Base-by-base conservation (phyloP, 2,329 filamentous ascomycete genomes). In the Aspergillus hortae region DNA sequence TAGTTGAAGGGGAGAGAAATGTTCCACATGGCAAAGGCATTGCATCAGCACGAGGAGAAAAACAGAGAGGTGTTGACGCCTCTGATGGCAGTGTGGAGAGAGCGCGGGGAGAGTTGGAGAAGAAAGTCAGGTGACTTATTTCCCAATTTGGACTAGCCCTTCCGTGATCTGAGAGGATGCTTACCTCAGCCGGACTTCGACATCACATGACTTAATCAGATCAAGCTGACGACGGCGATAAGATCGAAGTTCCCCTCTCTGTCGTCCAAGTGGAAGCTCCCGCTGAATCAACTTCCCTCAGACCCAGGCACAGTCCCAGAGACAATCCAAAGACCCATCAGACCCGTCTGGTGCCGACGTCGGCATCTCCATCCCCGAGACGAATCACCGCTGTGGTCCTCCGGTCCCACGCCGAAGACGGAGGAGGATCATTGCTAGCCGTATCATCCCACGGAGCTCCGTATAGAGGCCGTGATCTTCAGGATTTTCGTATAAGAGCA, bases 401-500 rank as follows among this genome's bases (percentile, higher is more conserved):
- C 35, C 49, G 43, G 54, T 55, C 60, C 55, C 56, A 49, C 59
- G 40, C 60, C 62, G 61, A 62, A 57, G 52, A 62, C 59, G 62
- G 63, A 66, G 55, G 52, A 59, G 55, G 52, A 59, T 59, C 53
- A 43, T 56, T 56, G 56, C 51, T 47, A 56, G 44, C 58, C 60
- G 56, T 53, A 60, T 66, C 65, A 68, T 66, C 60, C 61, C 56
- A 66, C 61, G 56, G 45, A 56, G 53, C 47, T 41, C 21, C 15
- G 21, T 45, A 21, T 14, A 38, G 21, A 40, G 19, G n/a, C 32
- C 38, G 5, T 40, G 45, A 9, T 14, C 19, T 40, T 10, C 14
- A 12, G 27, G 6, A 40, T 10, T 33, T 9, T 17, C n/a, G 14
- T 25, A 14, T 41, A 32, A 53, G 47, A 51, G 50, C 42, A 50